These are phyloP conservation scores for Pulicaria dysenterica DNA, from an alignment of 129 eudicot species.

Conservation along the genomic window DNA sequence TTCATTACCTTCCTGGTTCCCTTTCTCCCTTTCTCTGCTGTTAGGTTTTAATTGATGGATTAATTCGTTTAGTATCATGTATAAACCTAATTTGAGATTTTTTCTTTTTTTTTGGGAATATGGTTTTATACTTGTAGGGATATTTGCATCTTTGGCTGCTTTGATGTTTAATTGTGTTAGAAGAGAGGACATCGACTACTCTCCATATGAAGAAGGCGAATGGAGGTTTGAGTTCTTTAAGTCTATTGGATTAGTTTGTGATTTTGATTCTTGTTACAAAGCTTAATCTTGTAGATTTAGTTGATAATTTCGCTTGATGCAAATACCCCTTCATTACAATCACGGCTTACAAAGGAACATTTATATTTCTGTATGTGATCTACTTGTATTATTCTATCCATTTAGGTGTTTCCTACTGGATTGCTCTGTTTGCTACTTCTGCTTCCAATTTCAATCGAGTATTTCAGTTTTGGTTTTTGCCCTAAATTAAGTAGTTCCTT, in stretches of 20 bases:
- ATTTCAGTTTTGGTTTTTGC: slow-evolving; percentile 7
- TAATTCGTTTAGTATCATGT: not conserved
- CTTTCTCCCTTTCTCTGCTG: not conserved
- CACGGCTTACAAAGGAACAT: not conserved
- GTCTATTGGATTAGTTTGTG: not conserved
- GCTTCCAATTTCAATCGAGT: not conserved
- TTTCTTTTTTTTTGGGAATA: slow-evolving; percentile 7
- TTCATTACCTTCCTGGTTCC: slow-evolving; percentile 93
- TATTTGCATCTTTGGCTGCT: slow-evolving; percentile 94
- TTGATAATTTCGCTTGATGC: not conserved
- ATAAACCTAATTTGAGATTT: no score
- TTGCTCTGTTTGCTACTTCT: not conserved
- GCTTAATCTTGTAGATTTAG: not conserved
- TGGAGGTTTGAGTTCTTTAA: slow-evolving; percentile 62
- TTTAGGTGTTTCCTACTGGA: not conserved
- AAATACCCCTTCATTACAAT: not conserved
- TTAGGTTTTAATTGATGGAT: slow-evolving; percentile 20
- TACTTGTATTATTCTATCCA: slow-evolving; percentile 6
- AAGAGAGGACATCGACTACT: slow-evolving; percentile 91
- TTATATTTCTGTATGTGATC: slow-evolving; percentile 12
- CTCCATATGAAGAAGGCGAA: slow-evolving; percentile 98
- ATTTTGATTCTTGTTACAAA: not conserved
- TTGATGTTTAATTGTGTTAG: slow-evolving; percentile 97
- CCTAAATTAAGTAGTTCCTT: not conserved
- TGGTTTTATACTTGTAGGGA: slow-evolving; percentile 51